Base-by-base conservation (phyloP, 192 early-diverging fungal species). In the Umbelopsis isabellina region DNA sequence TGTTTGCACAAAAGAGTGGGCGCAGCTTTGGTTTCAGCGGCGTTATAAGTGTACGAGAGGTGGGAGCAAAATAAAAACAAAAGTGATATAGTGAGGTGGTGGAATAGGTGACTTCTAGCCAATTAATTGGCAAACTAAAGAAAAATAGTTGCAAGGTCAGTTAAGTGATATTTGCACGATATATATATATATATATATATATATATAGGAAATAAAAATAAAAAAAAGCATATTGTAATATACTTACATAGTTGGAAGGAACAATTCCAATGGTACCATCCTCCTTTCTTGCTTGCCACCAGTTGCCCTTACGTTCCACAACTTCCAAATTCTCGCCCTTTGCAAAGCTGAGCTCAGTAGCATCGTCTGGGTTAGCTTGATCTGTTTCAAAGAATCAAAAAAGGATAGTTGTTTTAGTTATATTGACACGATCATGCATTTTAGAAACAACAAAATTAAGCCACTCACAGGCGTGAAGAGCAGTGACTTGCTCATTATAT, bases 281-380 rank as follows among this genome's bases (percentile, higher is more conserved):
- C 45, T 86, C 79, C 76, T 91, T 91, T 67, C 90, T 89, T 55
- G 93, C 94, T 80, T 96, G 92, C 96, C 97, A 98, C 97, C 97
- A 98, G 76, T 98, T 97, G 75, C 97, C 97, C 82, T 89, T 91
- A 77, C 85, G 91, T 71, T 96, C 94, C 4, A 93, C 84, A 51
- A 98, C 89, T 49, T 94, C 91, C 81, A 98, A 78, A 18, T 89
- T 74, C 46, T 97, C 94, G 70, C 91, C 92, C 78, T 96, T 96
- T 18, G 72, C 74, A 82, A 97, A 95, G 20, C 90, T 89, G 16
- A 98, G 80, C 75, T 98, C 97, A 74, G 92, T 95, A 20, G 91
- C 91, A 81, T 98, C 97, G 27, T 93, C 91, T 0, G 89, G 85
- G 80, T 92, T 97, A 45, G 95, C 95, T 25, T 91, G 84, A 77